These are phyloP conservation scores for Nicotiana otophora DNA, from an alignment of 257 asterid genomes.

Conservation along the genomic window DNA sequence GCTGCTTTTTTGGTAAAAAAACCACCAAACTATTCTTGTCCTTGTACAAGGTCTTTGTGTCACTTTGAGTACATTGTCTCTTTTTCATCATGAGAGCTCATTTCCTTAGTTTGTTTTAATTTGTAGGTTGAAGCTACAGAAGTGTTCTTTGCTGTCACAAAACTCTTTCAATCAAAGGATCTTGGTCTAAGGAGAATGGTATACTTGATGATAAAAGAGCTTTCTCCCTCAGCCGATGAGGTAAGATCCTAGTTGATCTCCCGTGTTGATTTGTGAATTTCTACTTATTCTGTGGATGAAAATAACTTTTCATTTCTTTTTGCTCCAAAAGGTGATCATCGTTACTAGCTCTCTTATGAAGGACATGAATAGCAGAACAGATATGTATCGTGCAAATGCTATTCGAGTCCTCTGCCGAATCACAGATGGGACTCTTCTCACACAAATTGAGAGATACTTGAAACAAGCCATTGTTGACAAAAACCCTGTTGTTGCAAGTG, in stretches of 20 bases:
- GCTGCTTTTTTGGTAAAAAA: neutral
- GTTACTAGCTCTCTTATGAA: slow-evolving; percentile 97
- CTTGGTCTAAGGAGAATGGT: slow-evolving; percentile 94
- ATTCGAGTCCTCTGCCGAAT: slow-evolving; percentile 92
- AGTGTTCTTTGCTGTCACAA: slow-evolving; percentile 89
- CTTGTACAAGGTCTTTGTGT: neutral
- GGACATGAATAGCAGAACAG: slow-evolving; percentile 97
- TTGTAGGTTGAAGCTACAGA: slow-evolving; percentile 80
- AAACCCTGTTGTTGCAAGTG: slow-evolving; percentile 94
- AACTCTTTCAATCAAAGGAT: slow-evolving; percentile 89
- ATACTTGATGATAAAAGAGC: slow-evolving; percentile 85
- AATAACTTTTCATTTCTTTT: slow-evolving; percentile 18
- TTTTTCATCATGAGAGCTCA: neutral
- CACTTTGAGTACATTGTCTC: neutral
- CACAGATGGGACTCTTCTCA: slow-evolving; percentile 84
- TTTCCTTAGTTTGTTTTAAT: slow-evolving; percentile 2
- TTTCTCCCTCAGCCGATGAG: slow-evolving; percentile 94
- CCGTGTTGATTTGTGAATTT: slow-evolving; percentile 3
- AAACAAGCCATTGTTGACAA: slow-evolving; percentile 98
- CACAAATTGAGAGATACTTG: slow-evolving; percentile 92
- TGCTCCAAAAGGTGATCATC: slow-evolving; percentile 68
- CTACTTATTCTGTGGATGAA: slow-evolving; percentile 5
- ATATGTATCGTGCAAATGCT: slow-evolving; percentile 95
- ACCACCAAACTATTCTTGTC: neutral
- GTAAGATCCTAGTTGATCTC: slow-evolving; percentile 26